Percentiles rank a stretch among this genome's conserved stretches.
Evolutionary conservation across 495 filamentous ascomycete genomes (phyloP).

Genomic region (Aspergillus mulundensis): DNA sequence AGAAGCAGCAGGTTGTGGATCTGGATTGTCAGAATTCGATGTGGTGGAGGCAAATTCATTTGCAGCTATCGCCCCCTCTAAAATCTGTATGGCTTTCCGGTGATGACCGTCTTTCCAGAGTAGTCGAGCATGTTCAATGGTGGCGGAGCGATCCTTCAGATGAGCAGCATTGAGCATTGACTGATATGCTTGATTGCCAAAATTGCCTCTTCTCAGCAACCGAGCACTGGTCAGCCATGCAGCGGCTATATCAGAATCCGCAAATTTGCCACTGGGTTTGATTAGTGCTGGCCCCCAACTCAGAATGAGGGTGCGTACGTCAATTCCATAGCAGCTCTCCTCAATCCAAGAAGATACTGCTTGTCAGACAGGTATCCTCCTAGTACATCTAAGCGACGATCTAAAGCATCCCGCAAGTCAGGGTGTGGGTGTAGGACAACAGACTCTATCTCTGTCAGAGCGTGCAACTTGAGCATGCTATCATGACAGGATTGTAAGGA

Average conservation of each 20-base stretch:
- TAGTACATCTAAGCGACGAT: constrained; percentile 74
- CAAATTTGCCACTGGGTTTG: constrained; percentile 39
- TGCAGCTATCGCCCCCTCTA: constrained; percentile 76
- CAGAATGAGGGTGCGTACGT: constrained; percentile 24
- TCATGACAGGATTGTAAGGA: constrained; percentile 82
- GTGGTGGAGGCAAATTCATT: constrained; percentile 59
- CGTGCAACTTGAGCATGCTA: constrained; percentile 76
- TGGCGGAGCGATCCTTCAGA: constrained; percentile 77
- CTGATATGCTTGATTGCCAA: constrained; percentile 82
- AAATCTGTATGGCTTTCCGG: constrained; percentile 86
- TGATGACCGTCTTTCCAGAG: constrained; percentile 95
- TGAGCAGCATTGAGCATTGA: constrained; percentile 84
- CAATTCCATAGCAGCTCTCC: constrained; percentile 79
- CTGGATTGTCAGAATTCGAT: constrained; percentile 40
- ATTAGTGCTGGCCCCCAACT: neutral
- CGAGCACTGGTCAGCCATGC: constrained; percentile 84
- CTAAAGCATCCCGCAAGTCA: constrained; percentile 55
- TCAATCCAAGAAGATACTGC: constrained; percentile 86
- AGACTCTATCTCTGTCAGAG: constrained; percentile 78
- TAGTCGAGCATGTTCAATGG: constrained; percentile 86
- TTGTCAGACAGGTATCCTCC: constrained; percentile 87
- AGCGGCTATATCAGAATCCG: constrained; percentile 68
- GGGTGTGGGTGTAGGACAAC: constrained; percentile 52
- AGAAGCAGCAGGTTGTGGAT: constrained; percentile 28
- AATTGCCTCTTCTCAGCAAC: constrained; percentile 78